phyloP scores from a whole-genome alignment of 192 early-diverging fungal species.

The Phlyctochytrium bullatum region DNA sequence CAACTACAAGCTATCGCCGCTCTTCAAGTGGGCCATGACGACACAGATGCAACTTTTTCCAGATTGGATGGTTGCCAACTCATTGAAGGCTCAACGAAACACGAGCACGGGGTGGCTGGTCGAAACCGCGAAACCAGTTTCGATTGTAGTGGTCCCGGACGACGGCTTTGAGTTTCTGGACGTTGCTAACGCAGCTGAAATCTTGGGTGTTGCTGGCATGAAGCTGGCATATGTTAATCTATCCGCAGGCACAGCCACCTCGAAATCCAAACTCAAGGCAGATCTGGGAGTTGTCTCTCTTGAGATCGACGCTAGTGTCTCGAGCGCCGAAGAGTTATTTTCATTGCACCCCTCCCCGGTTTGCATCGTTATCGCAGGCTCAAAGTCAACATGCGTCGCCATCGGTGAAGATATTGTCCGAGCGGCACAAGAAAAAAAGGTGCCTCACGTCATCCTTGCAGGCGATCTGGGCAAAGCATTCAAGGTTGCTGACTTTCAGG shows the following conservation, averaged over 20 bases:
- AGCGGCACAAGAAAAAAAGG: background rate
- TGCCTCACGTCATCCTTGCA: background rate
- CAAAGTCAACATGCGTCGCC: background rate
- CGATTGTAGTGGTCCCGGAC: background rate
- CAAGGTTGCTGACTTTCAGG: background rate
- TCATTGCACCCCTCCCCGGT: background rate
- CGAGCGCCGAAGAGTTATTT: background rate
- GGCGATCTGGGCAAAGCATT: background rate
- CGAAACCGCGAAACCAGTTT: background rate
- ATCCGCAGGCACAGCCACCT: background rate
- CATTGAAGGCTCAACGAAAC: background rate
- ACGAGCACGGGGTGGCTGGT: background rate
- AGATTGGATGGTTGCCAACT: background rate
- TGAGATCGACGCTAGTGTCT: background rate
- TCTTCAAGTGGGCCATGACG: background rate
- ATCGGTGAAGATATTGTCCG: background rate
- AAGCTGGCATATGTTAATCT: background rate
- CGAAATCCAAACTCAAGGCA: background rate
- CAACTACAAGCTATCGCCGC: background rate
- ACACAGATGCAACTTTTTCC: background rate
- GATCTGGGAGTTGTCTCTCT: background rate
- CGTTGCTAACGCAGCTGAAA: background rate
- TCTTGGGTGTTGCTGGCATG: background rate
- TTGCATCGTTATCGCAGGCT: background rate
- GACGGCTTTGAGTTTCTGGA: background rate